These are phyloP conservation scores for Quercus robur DNA, from an alignment of 306 rosid genomes.

Conservation along the genomic window DNA sequence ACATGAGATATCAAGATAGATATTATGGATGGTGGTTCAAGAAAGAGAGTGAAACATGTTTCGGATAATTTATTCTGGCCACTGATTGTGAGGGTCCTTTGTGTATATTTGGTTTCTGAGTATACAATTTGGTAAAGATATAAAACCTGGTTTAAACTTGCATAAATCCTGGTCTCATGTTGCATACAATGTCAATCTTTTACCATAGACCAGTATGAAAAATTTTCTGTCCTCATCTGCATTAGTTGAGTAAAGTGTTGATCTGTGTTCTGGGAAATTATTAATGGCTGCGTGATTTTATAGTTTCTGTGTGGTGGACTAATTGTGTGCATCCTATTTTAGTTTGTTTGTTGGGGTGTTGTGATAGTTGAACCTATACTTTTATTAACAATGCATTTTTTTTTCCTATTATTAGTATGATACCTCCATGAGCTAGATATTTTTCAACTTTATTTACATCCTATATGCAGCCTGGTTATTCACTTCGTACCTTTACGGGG, in stretches of 20 bases:
- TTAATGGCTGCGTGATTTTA: background rate
- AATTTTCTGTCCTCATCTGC: background rate
- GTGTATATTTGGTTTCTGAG: no score
- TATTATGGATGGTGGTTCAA: background rate
- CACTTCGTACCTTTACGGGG: conserved; percentile 85
- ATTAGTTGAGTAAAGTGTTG: background rate
- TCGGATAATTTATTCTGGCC: background rate
- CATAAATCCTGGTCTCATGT: background rate
- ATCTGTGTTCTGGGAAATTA: background rate
- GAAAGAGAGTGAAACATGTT: background rate
- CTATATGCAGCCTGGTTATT: conserved; percentile 74
- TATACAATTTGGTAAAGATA: no score
- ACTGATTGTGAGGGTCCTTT: no score
- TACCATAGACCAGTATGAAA: background rate
- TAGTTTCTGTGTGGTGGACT: background rate
- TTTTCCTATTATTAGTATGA: background rate
- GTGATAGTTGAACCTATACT: conserved; percentile 13
- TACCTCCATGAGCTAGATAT: background rate
- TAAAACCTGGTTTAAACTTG: background rate
- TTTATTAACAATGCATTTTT: background rate
- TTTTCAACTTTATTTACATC: background rate
- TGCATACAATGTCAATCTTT: background rate
- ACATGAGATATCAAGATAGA: background rate
- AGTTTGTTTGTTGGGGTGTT: conserved; percentile 15
- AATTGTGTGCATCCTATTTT: conserved; percentile 1